A percentile compares a stretch with the other conserved stretches of the same genome.
Conservation (phyloP, 768 basidiomycete species). For the Leccinum variicolor region DNA sequence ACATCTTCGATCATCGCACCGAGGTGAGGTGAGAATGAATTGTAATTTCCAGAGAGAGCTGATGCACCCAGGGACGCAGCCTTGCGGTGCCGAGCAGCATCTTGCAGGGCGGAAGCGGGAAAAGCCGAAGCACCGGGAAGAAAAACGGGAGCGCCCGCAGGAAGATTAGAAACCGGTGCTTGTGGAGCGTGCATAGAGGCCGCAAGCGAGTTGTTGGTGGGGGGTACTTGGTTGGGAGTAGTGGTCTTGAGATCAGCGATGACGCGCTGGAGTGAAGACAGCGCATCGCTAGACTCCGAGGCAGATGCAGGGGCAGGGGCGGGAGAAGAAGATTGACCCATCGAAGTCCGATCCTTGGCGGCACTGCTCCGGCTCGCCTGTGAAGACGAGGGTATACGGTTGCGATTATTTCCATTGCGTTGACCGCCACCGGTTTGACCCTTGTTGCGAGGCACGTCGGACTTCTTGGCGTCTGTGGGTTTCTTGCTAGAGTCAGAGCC, state of each 20-base stretch:
- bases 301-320: constrained; percentile 47
- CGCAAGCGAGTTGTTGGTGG: constrained; percentile 37
- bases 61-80: constrained; percentile 68
- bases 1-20: constrained; percentile 82
- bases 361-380: constrained; percentile 53
- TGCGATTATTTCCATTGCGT: constrained; percentile 50
- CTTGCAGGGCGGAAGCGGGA: constrained; percentile 39
- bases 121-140: constrained; percentile 64
- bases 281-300: constrained; percentile 71
- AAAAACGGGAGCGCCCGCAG: constrained; percentile 69
- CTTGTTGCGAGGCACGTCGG: constrained; percentile 49
- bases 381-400: constrained; percentile 55
- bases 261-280: constrained; percentile 87
- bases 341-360: constrained; percentile 45
- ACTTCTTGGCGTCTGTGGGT: constrained; percentile 52
- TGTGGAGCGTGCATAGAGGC: constrained; percentile 50
- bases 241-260: constrained; percentile 90
- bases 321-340: constrained; percentile 39
- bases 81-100: constrained; percentile 75
- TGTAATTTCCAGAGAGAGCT: constrained; percentile 57
- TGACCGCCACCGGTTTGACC: constrained; percentile 44
- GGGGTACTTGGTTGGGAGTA: constrained; percentile 45
- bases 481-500: constrained; percentile 74
- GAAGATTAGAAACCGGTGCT: constrained; percentile 45
- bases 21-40: constrained; percentile 74